Evolutionary conservation across 2,329 filamentous ascomycete genomes (phyloP).

Genomic region (Ophiostoma tasmaniense): DNA sequence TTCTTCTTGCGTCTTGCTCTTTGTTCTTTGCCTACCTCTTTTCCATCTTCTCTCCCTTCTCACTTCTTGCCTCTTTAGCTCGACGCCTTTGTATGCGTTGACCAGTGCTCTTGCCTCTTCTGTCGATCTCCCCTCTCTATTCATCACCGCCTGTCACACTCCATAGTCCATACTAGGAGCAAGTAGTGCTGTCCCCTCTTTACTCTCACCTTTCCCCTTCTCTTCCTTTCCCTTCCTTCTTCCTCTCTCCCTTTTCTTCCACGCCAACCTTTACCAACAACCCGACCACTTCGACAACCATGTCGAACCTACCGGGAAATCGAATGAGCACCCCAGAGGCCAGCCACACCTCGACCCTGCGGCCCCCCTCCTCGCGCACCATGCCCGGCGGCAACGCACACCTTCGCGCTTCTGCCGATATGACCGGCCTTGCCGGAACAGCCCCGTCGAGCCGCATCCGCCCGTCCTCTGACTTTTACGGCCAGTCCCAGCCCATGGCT

Average conservation of each 20-base stretch:
- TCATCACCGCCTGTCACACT: conserved; percentile 3
- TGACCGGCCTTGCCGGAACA: conserved; percentile 69
- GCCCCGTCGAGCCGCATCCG: conserved; percentile 69
- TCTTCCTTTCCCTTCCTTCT: not conserved
- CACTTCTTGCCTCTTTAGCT: not conserved
- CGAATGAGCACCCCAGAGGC: conserved; percentile 96
- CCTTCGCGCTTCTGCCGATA: conserved; percentile 90
- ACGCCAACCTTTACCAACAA: not conserved
- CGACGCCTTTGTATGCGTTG: conserved; percentile 1
- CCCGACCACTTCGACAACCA: conserved; percentile 31
- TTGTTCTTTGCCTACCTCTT: conserved; percentile 10
- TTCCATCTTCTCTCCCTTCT: conserved; percentile 7
- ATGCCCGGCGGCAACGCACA: conserved; percentile 67
- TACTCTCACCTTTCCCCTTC: not conserved
- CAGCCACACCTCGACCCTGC: conserved; percentile 69
- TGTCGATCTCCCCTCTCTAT: not conserved
- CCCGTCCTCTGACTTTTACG: conserved; percentile 91
- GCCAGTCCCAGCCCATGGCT: conserved; percentile 52
- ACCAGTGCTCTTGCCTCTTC: conserved; percentile 5
- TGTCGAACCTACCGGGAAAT: conserved; percentile 68
- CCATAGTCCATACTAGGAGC: not conserved
- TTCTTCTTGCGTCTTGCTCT: conserved; percentile 1
- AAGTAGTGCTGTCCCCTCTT: not conserved
- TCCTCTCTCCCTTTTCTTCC: not conserved
- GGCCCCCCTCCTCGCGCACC: conserved; percentile 70